Percentiles rank a stretch among this genome's conserved stretches.
These are phyloP conservation scores for Flaveria brownii DNA, from an alignment of 129 eudicot species.

Conservation along the genomic window DNA sequence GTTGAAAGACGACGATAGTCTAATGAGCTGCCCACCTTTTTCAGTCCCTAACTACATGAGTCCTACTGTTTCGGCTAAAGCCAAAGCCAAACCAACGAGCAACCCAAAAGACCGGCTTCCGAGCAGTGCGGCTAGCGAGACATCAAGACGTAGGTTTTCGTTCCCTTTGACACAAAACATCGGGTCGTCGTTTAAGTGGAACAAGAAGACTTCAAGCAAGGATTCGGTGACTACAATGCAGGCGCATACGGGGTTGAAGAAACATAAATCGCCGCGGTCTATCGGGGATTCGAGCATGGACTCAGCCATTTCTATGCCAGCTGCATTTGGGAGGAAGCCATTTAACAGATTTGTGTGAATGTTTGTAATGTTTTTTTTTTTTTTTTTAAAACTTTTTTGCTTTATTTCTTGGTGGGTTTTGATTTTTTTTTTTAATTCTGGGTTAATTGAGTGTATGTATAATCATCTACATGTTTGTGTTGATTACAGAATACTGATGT, in stretches of 20 bases:
- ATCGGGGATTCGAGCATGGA: conserved; percentile 72
- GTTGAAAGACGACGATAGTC: conserved; percentile 81
- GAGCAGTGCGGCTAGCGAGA: conserved; percentile 53
- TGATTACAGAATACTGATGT: conserved; percentile 44
- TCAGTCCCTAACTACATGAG: conserved; percentile 93
- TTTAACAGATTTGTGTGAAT: conserved; percentile 94
- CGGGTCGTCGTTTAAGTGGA: conserved; percentile 81
- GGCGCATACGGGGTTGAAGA: conserved; percentile 49
- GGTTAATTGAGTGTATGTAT: conserved; percentile 32
- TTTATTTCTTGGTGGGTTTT: conserved; percentile 30
- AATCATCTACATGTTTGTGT: conserved; percentile 19
- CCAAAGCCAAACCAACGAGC: conserved; percentile 65
- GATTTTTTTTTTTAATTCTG: background rate
- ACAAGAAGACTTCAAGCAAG: conserved; percentile 51
- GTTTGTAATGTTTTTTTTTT: background rate
- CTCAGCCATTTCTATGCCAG: conserved; percentile 89
- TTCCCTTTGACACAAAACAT: conserved; percentile 66
- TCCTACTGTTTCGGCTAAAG: conserved; percentile 87
- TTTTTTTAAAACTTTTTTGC: conserved; percentile 11
- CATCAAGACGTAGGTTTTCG: conserved; percentile 70
- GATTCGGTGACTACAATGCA: conserved; percentile 44
- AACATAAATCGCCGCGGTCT: conserved; percentile 54
- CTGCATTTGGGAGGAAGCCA: conserved; percentile 72
- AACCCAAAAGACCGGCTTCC: conserved; percentile 56
- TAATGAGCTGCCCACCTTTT: conserved; percentile 92